Evolutionary conservation across 768 basidiomycete species (phyloP), one percentile per base, ranked within the genome.

Genomic region (Boletus pseudo-olivaceus): DNA sequence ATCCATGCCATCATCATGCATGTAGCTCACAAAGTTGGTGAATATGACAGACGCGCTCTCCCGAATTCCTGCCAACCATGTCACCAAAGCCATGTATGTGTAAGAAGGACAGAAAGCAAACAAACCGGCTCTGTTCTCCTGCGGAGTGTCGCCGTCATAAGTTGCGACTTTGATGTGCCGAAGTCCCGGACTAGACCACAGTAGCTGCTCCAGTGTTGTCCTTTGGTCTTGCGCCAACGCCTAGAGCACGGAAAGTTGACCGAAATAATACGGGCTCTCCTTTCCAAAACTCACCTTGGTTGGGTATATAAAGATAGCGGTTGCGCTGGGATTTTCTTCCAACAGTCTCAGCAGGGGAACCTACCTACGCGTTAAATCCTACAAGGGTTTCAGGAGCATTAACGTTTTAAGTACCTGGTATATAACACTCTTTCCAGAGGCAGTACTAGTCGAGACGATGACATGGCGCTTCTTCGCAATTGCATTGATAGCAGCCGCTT

Each of bases 171-270:
- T 76, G 37, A 87, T 66, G 47, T 84, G 75, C 52, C 81, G 80
- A n/a, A 93, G 74, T 9, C 83, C 81, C 0, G 82, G 76, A 67
- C 82, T 85, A 9, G 75, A 73, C 51, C 62, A 76, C 1, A 94
- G 62, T 14, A 96, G 65, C 51, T 86, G 83, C 53, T 88, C 81
- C 46, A 95, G 68, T 1, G 88, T 84, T 4, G 74, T 71, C 59
- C 78, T 83, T 68, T 96, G 93, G 63, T 96, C 93, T 71, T 96
- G 93, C 1, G 93, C 93, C 38, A 96, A 74, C 15, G 93, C 93
- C 88, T 92, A 42, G 7, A 46, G 8, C 15, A 56, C 11, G 23
- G n/a, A 47, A 30, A 33, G 38, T 51, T 19, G 20, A 17, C 20
- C 2, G n/a, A 39, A 34, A 44, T 7, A 39, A 19, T 2, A 17